A percentile compares a stretch with the other conserved stretches of the same genome.
Evolutionary conservation across 495 filamentous ascomycete species (phyloP).

Genomic region (Alectoria sarmentosa): DNA sequence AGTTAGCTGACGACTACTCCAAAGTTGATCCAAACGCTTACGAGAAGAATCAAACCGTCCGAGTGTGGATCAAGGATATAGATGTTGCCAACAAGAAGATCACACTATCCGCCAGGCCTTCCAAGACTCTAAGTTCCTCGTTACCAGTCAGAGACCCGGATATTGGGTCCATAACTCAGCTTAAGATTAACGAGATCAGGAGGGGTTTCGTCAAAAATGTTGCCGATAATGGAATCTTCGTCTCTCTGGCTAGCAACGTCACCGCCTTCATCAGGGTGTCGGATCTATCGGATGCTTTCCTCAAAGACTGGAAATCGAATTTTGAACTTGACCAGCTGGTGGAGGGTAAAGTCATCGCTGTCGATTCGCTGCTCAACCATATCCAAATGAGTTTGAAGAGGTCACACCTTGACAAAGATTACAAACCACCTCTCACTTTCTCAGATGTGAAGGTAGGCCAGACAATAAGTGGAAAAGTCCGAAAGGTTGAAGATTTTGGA

Average conservation of each 20-base stretch:
- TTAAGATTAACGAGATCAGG: slow-evolving; percentile 72
- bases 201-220: slow-evolving; percentile 87
- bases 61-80: slow-evolving; percentile 72
- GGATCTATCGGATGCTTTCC: slow-evolving; percentile 80
- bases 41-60: slow-evolving; percentile 76
- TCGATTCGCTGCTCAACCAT: slow-evolving; percentile 57
- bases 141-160: slow-evolving; percentile 76
- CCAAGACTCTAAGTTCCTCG: slow-evolving; percentile 79
- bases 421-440: slow-evolving; percentile 59
- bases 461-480: slow-evolving; percentile 77
- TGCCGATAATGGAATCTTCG: slow-evolving; percentile 77
- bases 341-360: slow-evolving; percentile 68
- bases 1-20: slow-evolving; percentile 80
- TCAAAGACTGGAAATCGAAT: slow-evolving; percentile 93
- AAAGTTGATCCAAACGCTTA: slow-evolving; percentile 60
- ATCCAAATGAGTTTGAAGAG: slow-evolving; percentile 81
- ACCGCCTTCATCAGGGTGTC: slow-evolving; percentile 74
- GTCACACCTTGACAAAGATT: slow-evolving; percentile 74
- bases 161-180: slow-evolving; percentile 55
- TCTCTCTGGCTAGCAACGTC: slow-evolving; percentile 70
- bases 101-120: slow-evolving; percentile 74
- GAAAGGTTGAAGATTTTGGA: slow-evolving; percentile 90
- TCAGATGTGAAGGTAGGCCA: slow-evolving; percentile 70
- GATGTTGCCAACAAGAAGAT: slow-evolving; percentile 80
- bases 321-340: slow-evolving; percentile 85